Evolutionary conservation across 768 basidiomycete species (phyloP).

Genomic region (Suillus subluteus): DNA sequence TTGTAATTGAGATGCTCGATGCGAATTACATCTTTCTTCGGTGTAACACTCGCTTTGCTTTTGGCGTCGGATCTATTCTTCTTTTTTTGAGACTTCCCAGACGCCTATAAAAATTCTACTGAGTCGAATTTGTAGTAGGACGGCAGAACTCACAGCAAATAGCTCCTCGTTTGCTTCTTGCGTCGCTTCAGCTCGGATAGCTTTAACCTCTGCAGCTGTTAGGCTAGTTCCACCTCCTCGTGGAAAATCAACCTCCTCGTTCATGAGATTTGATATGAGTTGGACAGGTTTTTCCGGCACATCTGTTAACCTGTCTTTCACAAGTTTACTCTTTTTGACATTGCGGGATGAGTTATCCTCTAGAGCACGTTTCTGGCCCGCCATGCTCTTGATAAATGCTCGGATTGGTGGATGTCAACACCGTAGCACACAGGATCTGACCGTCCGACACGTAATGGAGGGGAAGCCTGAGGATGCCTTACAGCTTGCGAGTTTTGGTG

Average conservation of each 20-base stretch:
- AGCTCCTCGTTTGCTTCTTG: slow-evolving; percentile 85
- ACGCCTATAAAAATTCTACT: slow-evolving; percentile 39
- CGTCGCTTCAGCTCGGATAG: slow-evolving; percentile 79
- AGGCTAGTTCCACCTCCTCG: slow-evolving; percentile 90
- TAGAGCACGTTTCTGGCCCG: slow-evolving; percentile 61
- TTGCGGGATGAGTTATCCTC: slow-evolving; percentile 59
- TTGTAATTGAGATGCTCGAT: slow-evolving; percentile 96
- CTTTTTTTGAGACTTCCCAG: slow-evolving; percentile 44
- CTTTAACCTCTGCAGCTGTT: slow-evolving; percentile 88
- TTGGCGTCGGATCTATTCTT: slow-evolving; percentile 52
- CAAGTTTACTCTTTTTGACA: slow-evolving; percentile 64
- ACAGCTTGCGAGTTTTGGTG: too few relatives aligned
- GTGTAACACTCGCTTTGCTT: slow-evolving; percentile 34
- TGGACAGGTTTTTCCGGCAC: slow-evolving; percentile 33
- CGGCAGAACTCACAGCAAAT: slow-evolving; percentile 56
- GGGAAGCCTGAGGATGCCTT: background rate
- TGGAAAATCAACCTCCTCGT: slow-evolving; percentile 90
- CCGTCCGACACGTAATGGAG: background rate
- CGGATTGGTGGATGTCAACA: slow-evolving; percentile 11
- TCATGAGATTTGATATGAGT: slow-evolving; percentile 41
- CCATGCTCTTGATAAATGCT: slow-evolving; percentile 34
- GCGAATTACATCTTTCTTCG: slow-evolving; percentile 61
- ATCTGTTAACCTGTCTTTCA: slow-evolving; percentile 29
- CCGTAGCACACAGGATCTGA: too few relatives aligned
- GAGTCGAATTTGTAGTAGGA: background rate